These are phyloP conservation scores for Acacia concinna DNA, from an alignment of 331 rosid species.

Conservation along the genomic window DNA sequence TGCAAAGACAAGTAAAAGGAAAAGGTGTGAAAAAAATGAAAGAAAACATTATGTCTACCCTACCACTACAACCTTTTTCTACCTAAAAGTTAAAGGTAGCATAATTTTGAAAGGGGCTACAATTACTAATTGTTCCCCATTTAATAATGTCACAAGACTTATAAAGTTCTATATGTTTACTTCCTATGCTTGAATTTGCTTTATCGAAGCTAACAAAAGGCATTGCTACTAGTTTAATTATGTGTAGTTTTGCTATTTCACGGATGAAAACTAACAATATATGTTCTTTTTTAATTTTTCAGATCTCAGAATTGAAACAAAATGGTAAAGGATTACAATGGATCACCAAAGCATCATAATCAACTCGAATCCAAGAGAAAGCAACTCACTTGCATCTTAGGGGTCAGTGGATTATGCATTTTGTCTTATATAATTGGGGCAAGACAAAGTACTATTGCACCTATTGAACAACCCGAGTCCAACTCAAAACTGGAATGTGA, in stretches of 20 bases:
- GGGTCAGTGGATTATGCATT: slow-evolving; percentile 74
- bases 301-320: slow-evolving; percentile 25
- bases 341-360: slow-evolving; percentile 78
- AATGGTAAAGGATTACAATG: slow-evolving; percentile 81
- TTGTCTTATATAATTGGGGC: slow-evolving; percentile 77
- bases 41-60: background rate
- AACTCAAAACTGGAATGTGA: slow-evolving; percentile 54
- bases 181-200: background rate
- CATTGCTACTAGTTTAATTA: background rate
- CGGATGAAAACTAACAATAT: slow-evolving; percentile 12
- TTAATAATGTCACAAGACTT: background rate
- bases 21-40: too few species aligned
- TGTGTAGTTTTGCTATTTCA: background rate
- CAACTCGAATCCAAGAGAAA: slow-evolving; percentile 70
- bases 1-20: background rate
- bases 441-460: slow-evolving; percentile 52
- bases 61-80: background rate
- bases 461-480: slow-evolving; percentile 51
- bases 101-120: background rate
- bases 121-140: background rate
- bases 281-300: background rate
- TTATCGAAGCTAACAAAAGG: background rate
- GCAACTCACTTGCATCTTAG: slow-evolving; percentile 71
- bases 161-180: background rate
- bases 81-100: background rate